Conservation (phyloP, 495 filamentous ascomycete species). For the Penicillium verhagenii region DNA sequence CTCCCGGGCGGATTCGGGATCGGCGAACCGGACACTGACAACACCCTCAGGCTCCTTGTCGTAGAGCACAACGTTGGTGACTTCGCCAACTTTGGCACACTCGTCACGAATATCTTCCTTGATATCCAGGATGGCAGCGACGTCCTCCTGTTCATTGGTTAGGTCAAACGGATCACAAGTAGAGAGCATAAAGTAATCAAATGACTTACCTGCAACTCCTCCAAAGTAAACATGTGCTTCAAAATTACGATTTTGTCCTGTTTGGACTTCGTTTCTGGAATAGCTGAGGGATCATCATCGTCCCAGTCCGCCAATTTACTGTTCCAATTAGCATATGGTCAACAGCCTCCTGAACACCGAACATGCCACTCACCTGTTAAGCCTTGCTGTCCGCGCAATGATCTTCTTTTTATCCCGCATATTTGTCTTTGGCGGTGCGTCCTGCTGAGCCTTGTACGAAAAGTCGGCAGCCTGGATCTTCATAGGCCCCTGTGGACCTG, state of each 20-base stretch:
- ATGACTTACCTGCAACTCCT: slow-evolving; percentile 64
- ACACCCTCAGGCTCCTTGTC: slow-evolving; percentile 87
- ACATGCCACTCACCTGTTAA: slow-evolving; percentile 58
- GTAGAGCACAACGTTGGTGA: slow-evolving; percentile 88
- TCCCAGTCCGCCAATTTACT: slow-evolving; percentile 92
- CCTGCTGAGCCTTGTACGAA: slow-evolving; percentile 77
- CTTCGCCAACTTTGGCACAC: slow-evolving; percentile 79
- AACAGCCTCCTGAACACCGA: background rate
- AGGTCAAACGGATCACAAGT: slow-evolving; percentile 3
- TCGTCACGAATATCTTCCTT: slow-evolving; percentile 92
- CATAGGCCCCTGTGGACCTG: slow-evolving; percentile 61
- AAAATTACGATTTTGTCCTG: slow-evolving; percentile 83
- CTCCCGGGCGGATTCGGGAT: slow-evolving; percentile 64
- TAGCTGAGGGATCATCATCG: slow-evolving; percentile 70
- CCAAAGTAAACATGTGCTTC: slow-evolving; percentile 90
- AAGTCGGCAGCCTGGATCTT: slow-evolving; percentile 80
- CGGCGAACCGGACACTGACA: slow-evolving; percentile 75
- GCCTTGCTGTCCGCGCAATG: slow-evolving; percentile 80
- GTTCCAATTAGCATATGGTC: slow-evolving; percentile 8
- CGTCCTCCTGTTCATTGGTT: slow-evolving; percentile 61
- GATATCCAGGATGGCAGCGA: slow-evolving; percentile 80
- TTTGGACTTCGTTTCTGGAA: slow-evolving; percentile 56
- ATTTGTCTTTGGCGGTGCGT: slow-evolving; percentile 52
- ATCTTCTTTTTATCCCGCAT: slow-evolving; percentile 77
- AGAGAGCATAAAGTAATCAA: background rate